Conservation (phyloP, 225 moss, liverwort and hornwort genomes). For the Anthoceros angustus region DNA sequence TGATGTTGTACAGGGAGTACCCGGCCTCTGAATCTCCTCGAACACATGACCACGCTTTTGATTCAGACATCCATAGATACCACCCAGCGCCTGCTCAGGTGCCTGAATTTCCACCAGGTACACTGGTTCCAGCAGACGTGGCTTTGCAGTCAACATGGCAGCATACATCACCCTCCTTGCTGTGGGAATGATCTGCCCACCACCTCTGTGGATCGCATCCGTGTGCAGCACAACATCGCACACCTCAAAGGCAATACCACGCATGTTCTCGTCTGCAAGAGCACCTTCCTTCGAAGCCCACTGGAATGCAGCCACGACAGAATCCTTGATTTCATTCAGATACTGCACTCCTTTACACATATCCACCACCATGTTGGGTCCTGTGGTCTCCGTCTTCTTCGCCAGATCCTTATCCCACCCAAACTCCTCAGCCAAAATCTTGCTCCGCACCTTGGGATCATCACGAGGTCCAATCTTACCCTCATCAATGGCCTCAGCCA, state of each 20-base stretch:
- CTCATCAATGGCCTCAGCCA: constrained; percentile 29
- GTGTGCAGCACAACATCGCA: constrained; percentile 32
- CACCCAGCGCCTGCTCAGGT: constrained; percentile 30
- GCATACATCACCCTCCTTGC: constrained; percentile 34
- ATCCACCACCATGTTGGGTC: constrained; percentile 35
- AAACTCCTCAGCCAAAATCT: constrained; percentile 24
- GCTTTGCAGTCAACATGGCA: constrained; percentile 25
- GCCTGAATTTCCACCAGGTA: constrained; percentile 35
- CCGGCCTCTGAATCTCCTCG: constrained; percentile 30
- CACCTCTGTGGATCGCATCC: constrained; percentile 31
- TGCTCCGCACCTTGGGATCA: constrained; percentile 29
- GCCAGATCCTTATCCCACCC: constrained; percentile 38
- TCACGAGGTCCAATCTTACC: constrained; percentile 27
- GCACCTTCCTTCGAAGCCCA: constrained; percentile 35
- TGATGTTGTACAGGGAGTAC: constrained; percentile 30
- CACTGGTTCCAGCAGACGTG: constrained; percentile 23
- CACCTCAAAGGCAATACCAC: constrained; percentile 31
- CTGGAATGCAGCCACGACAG: constrained; percentile 31
- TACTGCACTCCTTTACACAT: constrained; percentile 42
- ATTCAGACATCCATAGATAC: constrained; percentile 27
- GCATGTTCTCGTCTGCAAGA: constrained; percentile 31
- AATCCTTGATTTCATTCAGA: constrained; percentile 31
- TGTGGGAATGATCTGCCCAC: constrained; percentile 32
- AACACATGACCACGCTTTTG: constrained; percentile 36
- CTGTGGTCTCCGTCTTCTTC: constrained; percentile 35